Evolutionary conservation across 192 early-diverging fungal species (phyloP), one percentile per base, ranked within the genome.

Genomic region (Coemansia sp.): DNA sequence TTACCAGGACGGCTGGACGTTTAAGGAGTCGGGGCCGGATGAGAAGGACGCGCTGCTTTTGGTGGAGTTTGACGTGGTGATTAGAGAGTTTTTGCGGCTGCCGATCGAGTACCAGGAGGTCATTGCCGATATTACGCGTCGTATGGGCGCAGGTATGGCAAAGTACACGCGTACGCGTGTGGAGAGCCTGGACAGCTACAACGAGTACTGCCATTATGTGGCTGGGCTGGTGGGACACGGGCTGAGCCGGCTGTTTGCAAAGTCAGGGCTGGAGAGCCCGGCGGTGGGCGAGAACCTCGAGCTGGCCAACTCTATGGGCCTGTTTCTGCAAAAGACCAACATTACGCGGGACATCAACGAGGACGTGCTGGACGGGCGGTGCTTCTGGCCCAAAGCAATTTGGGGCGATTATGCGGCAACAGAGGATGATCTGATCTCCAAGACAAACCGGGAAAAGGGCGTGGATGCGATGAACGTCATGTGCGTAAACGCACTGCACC

Each of bases 281-380:
- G 29, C 66, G 5, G 60, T 89, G 14, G 71, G 80, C n/a, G 72
- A 84, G 24, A 66, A 79, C 10, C 83, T 72, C 24, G 76, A 72
- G 19, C 70, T 86, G 64, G 85, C 95, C 64, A 96, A 98, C 77
- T 88, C 89, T 39, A 98, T 99, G 95, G 97, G 97, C 29, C 83
- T 93, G 55, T 98, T 99, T 76, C 82, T 99, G 66, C 97, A 99
- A 87, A 98, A 98, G 85, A 89, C 90, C 38, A 99, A 99, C 73
- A 99, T 99, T 55, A 90, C 92, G 32, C 93, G 97, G 35, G 97
- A 99, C 76, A 97, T 90, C 68, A 76, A 90, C 65, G 93, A 95
- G 67, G 97, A 99, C 66, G 66, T 94, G 54, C 70, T 86, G 15
- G 93, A 98, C 43, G 91, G 91, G 2, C 82, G 97, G 57, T 84